Evolutionary conservation across 1,284 basidiomycete species (phyloP), one percentile per base, ranked within the genome.

Genomic region (Exobasidium rhododendri): DNA sequence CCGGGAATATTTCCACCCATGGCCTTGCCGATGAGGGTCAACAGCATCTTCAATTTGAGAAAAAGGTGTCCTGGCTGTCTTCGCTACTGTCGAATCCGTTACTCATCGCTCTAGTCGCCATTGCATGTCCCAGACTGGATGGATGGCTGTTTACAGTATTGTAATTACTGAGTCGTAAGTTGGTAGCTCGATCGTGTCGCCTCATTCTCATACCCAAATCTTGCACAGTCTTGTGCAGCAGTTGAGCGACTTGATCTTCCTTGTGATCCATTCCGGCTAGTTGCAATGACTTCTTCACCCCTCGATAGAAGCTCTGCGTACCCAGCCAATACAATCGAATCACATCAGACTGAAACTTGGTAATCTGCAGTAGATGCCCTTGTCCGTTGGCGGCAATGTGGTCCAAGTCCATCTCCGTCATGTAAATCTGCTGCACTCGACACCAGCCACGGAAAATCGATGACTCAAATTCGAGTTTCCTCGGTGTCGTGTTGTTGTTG

Each of bases 371-470:
- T 24, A 20, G 10, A 31, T 20, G 47, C 14, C 47, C 47, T 10
- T 50, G 10, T 10, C 47, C 22, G 7, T 50, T 24, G 22, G 47
- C 47, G 17, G 35, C 35, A 20, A 50, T 50, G 20, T 50, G 7
- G 20, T 50, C 47, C 14, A 50, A 24, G 20, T 50, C 47, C 24
- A 50, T 24, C 20, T 50, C 47, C 22, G 47, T 50, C 7, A 50
- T 50, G 47, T 50, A 50, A 31, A 50, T 24, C 20, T 50, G 10
- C 20, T 50, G 47, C 14, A 50, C 47, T 40, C 35, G 35, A 40
- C 35, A 40, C 35, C 35, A 40, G 17, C 35, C 35, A 10, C 17
- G 35, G 7, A 40, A 40, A 40, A 40, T 40, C 10, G 17, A 7
- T 40, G 35, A 40, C 17, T 40, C 10, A 40, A 40, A 40, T 40